Evolutionary conservation across 176 grass and related monocot genomes (phyloP), one percentile per base, ranked within the genome.

Genomic region (Eleusine coracana): DNA sequence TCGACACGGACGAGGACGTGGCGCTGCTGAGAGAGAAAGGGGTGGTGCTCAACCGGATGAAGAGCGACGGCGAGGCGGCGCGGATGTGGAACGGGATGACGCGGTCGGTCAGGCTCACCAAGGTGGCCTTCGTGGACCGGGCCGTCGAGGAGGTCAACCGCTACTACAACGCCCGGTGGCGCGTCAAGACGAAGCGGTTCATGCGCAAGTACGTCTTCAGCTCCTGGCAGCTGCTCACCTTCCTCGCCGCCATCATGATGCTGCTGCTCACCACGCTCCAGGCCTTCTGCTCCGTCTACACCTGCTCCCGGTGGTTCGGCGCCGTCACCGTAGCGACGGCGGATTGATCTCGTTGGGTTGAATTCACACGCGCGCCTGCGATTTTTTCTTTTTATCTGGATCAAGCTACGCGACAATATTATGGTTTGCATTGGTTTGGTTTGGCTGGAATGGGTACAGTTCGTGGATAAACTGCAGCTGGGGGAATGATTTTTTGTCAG

Each of bases 141-240:
- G 69, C 81, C 4, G 80, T 97, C 23, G 91, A 93, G 86, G 89
- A 90, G 58, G 76, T 88, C 79, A 97, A 97, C 75, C 88, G 79
- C 14, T 90, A 91, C 74, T 83, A 93, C 75, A 70, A 90, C 46
- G 59, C 23, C 23, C 59, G 59, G 23, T 97, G 90, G 90, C 92
- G 91, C 15, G 94, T 93, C 44, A 97, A 91, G 74, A 60, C 78
- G 61, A 87, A 87, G 84, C 78, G 74, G 60, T 97, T 97, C 64
- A 86, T 91, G 94, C 81, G 88, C 40, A 91, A 82, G 44, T 97
- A 97, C 29, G 81, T 97, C 23, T 93, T 97, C 83, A 86, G 78
- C 6, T 97, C 94, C 4, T 97, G 94, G 94, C 91, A 97, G 85
- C 77, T 97, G 66, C 85, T 97, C 68, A 93, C 94, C 10, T 89